Conservation (phyloP, 768 basidiomycete species). For the Tremella mesenterica region DNA sequence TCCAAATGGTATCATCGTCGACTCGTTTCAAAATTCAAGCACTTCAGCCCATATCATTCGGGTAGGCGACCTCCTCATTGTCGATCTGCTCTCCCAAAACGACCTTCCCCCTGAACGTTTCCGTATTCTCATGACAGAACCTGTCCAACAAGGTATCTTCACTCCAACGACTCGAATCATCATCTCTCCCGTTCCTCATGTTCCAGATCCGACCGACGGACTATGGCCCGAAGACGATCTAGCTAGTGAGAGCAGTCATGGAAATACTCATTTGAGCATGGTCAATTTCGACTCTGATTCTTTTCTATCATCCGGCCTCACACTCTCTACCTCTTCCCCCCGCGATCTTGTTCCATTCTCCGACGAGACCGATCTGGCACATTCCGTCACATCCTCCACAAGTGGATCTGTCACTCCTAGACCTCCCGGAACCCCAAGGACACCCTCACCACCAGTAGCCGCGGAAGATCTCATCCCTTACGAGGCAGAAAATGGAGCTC, state of each 20-base stretch:
- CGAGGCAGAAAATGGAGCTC: background rate
- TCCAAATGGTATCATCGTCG: no score
- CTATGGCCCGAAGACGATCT: slow-evolving; percentile 7
- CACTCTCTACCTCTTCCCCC: slow-evolving; percentile 3
- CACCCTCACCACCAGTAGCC: slow-evolving; percentile 4
- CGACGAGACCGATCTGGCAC: slow-evolving; percentile 6
- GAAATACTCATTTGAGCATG: slow-evolving; percentile 15
- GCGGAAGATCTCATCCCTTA: slow-evolving; percentile 8
- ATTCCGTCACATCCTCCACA: slow-evolving; percentile 14
- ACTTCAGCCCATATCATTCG: slow-evolving; percentile 13
- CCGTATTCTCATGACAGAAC: slow-evolving; percentile 57
- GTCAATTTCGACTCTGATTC: slow-evolving; percentile 39
- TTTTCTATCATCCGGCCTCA: slow-evolving; percentile 28
- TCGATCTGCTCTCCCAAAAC: background rate
- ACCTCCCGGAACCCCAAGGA: slow-evolving; percentile 15
- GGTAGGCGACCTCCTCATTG: slow-evolving; percentile 13
- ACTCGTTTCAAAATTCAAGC: background rate
- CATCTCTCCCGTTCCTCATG: slow-evolving; percentile 42
- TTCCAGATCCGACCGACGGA: background rate
- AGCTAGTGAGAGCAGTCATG: slow-evolving; percentile 6
- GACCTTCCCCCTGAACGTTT: slow-evolving; percentile 8
- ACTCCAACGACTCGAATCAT: slow-evolving; percentile 53
- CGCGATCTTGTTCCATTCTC: background rate
- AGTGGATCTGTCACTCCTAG: slow-evolving; percentile 33
- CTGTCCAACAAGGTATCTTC: slow-evolving; percentile 63